These are phyloP conservation scores for Trametes gibbosa DNA, from an alignment of 768 basidiomycete genomes.

Conservation along the genomic window DNA sequence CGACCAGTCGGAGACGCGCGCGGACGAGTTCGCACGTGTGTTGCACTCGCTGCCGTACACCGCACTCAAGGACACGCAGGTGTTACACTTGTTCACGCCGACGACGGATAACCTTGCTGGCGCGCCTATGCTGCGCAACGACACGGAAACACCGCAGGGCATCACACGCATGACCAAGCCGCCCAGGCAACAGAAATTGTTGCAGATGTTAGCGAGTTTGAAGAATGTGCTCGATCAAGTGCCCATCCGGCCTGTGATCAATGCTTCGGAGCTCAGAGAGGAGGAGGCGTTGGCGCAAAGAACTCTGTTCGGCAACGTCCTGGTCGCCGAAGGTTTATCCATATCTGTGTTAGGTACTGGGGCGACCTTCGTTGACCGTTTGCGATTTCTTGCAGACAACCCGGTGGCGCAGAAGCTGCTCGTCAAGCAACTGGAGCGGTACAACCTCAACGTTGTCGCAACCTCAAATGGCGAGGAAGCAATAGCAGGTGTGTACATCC, in stretches of 20 bases:
- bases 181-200: slow-evolving; percentile 54
- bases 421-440: slow-evolving; percentile 63
- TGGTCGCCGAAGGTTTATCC: slow-evolving; percentile 65
- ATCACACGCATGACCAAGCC: slow-evolving; percentile 72
- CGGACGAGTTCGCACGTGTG: slow-evolving; percentile 54
- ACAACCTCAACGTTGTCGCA: slow-evolving; percentile 56
- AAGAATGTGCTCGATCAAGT: slow-evolving; percentile 51
- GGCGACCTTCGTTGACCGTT: neutral
- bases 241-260: slow-evolving; percentile 33
- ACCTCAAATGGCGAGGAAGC: slow-evolving; percentile 71
- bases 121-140: slow-evolving; percentile 48
- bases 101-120: slow-evolving; percentile 54
- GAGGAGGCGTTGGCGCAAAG: slow-evolving; percentile 47
- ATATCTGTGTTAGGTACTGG: neutral
- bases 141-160: slow-evolving; percentile 39
- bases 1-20: slow-evolving; percentile 57
- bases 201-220: slow-evolving; percentile 59
- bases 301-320: slow-evolving; percentile 61
- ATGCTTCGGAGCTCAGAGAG: slow-evolving; percentile 43
- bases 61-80: slow-evolving; percentile 52
- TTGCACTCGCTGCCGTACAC: slow-evolving; percentile 39
- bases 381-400: slow-evolving; percentile 47
- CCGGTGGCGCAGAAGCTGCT: slow-evolving; percentile 66
- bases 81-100: slow-evolving; percentile 72
- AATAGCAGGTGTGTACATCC: slow-evolving; percentile 41